A percentile compares a stretch with the other conserved stretches of the same genome.
Conservation (phyloP, 495 filamentous ascomycete genomes). For the Xylaria curta region DNA sequence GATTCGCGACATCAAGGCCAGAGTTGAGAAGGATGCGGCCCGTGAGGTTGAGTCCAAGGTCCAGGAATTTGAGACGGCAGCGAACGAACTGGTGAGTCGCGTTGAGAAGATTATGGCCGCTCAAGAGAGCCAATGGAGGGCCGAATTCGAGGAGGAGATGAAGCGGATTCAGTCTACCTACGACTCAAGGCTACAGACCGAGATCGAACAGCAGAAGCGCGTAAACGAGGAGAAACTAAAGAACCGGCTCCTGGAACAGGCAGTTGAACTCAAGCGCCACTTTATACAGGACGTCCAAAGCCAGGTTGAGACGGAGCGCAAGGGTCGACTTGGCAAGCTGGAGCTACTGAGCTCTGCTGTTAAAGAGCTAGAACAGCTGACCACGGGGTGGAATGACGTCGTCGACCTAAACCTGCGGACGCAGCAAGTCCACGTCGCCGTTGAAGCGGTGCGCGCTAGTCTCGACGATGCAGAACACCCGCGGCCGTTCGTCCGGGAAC, state of each 20-base stretch:
- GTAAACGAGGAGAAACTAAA: slow-evolving; percentile 78
- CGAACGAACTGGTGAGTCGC: slow-evolving; percentile 75
- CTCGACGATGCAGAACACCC: slow-evolving; percentile 76
- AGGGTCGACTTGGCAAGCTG: slow-evolving; percentile 84
- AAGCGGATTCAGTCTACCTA: slow-evolving; percentile 76
- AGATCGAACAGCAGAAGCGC: slow-evolving; percentile 74
- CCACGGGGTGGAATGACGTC: slow-evolving; percentile 81
- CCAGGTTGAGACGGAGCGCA: slow-evolving; percentile 86
- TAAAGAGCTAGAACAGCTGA: slow-evolving; percentile 81
- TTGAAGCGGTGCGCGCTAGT: slow-evolving; percentile 86
- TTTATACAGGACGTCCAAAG: slow-evolving; percentile 79
- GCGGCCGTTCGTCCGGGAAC: slow-evolving; percentile 84
- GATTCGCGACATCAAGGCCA: slow-evolving; percentile 72
- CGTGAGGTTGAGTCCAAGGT: slow-evolving; percentile 73
- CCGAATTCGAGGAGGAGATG: slow-evolving; percentile 89
- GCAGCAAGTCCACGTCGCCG: slow-evolving; percentile 91
- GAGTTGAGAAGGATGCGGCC: slow-evolving; percentile 73
- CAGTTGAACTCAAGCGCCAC: slow-evolving; percentile 80
- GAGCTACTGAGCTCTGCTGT: slow-evolving; percentile 78
- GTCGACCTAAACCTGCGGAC: slow-evolving; percentile 89
- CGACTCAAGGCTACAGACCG: slow-evolving; percentile 76
- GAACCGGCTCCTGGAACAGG: slow-evolving; percentile 91
- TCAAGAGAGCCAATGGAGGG: slow-evolving; percentile 79
- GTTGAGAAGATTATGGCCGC: slow-evolving; percentile 74
- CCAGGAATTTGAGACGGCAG: slow-evolving; percentile 55